These are phyloP conservation scores for Moesziomyces aphidis DNA, from an alignment of 1,284 basidiomycete genomes.

Conservation along the genomic window DNA sequence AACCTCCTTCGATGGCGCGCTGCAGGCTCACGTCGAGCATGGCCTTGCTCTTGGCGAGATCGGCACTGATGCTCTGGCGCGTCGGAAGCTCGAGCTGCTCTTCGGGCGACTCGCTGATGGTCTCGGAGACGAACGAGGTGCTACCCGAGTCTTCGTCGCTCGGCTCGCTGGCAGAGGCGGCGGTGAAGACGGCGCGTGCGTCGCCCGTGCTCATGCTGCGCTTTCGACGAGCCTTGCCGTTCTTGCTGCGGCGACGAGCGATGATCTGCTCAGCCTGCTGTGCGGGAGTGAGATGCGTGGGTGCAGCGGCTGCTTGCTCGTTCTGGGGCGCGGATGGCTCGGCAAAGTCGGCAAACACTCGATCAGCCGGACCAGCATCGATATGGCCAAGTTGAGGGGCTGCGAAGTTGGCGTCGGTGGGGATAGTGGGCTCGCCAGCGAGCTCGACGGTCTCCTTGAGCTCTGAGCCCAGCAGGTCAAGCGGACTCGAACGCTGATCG, in stretches of 20 bases:
- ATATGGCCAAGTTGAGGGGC: conserved; percentile 11
- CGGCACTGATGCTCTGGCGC: conserved; percentile 51
- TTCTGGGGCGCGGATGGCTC: not conserved
- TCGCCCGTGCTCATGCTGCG: conserved; percentile 59
- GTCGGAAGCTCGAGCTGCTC: conserved; percentile 43
- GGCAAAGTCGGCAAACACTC: conserved; percentile 9
- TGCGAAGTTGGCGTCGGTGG: not conserved
- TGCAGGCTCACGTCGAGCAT: conserved; percentile 56
- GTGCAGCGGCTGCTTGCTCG: not conserved
- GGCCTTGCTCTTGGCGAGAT: conserved; percentile 52
- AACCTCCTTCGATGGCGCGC: conserved; percentile 52
- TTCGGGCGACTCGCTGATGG: conserved; percentile 11
- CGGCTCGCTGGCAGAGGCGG: conserved; percentile 9
- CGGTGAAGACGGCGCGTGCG: conserved; percentile 37
- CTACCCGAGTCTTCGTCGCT: conserved; percentile 11
- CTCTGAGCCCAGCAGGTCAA: conserved; percentile 55
- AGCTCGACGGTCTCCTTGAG: conserved; percentile 32
- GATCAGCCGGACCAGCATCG: conserved; percentile 4
- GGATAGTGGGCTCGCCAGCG: conserved; percentile 3
- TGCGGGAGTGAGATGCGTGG: conserved; percentile 46
- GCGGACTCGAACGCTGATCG: conserved; percentile 41
- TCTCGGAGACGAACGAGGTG: conserved; percentile 8
- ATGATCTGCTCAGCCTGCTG: conserved; percentile 63
- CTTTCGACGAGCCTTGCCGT: conserved; percentile 38
- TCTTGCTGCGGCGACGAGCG: conserved; percentile 56